Conservation (phyloP, 2,329 filamentous ascomycete genomes). For the Sarocladium oryzae region DNA sequence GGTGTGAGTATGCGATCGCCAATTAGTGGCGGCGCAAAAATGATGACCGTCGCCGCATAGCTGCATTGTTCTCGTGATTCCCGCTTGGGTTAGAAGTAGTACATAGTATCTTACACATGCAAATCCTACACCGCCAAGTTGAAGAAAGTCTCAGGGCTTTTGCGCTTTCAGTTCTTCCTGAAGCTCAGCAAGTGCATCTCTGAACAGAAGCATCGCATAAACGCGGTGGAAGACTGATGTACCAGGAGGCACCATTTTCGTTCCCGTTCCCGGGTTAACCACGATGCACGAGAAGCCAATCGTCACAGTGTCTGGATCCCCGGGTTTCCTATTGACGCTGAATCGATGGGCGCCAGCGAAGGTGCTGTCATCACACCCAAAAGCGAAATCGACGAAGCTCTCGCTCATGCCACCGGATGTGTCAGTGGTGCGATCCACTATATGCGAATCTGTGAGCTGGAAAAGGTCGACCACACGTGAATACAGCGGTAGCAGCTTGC, state of each 20-base stretch:
- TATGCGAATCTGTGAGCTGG: background rate
- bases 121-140: no score
- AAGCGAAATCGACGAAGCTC: conserved; percentile 5
- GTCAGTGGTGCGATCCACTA: background rate
- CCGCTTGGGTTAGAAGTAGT: no score
- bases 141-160: background rate
- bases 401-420: background rate
- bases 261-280: background rate
- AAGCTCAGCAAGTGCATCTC: background rate
- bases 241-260: background rate
- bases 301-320: background rate
- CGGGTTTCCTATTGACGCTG: background rate
- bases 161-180: background rate
- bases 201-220: conserved; percentile 6
- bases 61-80: no score
- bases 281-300: conserved; percentile 2
- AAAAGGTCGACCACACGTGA: background rate
- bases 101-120: background rate
- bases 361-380: background rate
- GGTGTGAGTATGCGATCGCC: no score
- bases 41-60: no score
- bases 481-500: background rate
- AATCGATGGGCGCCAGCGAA: conserved; percentile 5
- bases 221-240: conserved; percentile 2
- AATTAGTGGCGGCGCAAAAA: no score